Percentiles rank a stretch among this genome's conserved stretches.
phyloP scores from a whole-genome alignment of 2,329 filamentous ascomycete species.

The Xylariaceae sp. region DNA sequence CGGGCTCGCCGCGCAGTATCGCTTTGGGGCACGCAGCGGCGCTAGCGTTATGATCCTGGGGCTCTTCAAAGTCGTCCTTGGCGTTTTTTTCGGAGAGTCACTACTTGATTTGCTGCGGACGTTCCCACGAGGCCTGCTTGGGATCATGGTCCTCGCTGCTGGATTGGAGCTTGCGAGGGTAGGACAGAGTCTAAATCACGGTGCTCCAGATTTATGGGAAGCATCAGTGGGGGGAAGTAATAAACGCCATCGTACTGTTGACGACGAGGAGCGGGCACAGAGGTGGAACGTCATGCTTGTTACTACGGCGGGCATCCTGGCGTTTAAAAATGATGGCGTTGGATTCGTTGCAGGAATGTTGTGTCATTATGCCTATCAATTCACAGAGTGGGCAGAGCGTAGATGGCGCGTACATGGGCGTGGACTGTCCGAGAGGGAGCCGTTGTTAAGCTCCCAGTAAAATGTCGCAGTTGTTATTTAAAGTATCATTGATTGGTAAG shows the following conservation, averaged over 20 bases:
- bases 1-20: slow-evolving; percentile 86
- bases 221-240: slow-evolving; percentile 42
- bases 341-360: slow-evolving; percentile 84
- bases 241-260: slow-evolving; percentile 58
- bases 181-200: slow-evolving; percentile 82
- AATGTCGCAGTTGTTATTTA: background rate
- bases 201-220: slow-evolving; percentile 58
- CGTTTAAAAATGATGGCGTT: slow-evolving; percentile 88
- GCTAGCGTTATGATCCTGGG: slow-evolving; percentile 84
- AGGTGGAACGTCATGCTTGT: slow-evolving; percentile 91
- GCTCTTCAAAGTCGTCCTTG: slow-evolving; percentile 74
- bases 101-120: slow-evolving; percentile 72
- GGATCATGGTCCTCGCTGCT: slow-evolving; percentile 88
- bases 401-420: slow-evolving; percentile 24
- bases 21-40: slow-evolving; percentile 89
- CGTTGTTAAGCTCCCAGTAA: slow-evolving; percentile 36
- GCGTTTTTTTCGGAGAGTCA: slow-evolving; percentile 75
- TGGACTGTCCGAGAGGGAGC: slow-evolving; percentile 42
- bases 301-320: slow-evolving; percentile 80
- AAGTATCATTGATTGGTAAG: background rate
- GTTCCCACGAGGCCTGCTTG: slow-evolving; percentile 80
- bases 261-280: slow-evolving; percentile 72
- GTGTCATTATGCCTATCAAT: slow-evolving; percentile 73
- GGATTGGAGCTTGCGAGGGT: slow-evolving; percentile 88
- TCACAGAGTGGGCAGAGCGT: slow-evolving; percentile 49